These are phyloP conservation scores for Penicillium sp. DNA, from an alignment of 2,329 filamentous ascomycete genomes.

Conservation along the genomic window DNA sequence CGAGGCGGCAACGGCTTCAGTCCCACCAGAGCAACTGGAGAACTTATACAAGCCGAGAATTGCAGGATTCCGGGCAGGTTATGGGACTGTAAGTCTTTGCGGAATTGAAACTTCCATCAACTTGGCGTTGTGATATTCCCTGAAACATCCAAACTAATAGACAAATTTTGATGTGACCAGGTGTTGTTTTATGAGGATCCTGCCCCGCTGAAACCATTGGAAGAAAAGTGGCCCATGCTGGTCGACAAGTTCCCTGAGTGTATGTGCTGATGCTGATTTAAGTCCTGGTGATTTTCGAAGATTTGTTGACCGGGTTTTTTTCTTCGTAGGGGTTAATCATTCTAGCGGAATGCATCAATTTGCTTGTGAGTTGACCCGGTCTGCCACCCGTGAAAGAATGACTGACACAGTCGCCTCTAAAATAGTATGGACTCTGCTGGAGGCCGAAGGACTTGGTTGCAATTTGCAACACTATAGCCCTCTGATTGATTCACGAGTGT, in stretches of 20 bases:
- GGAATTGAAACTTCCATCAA: no score
- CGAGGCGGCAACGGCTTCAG: constrained; percentile 52
- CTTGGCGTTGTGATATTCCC: not conserved
- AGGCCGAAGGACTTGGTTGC: constrained; percentile 71
- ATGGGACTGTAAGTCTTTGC: constrained; percentile 59
- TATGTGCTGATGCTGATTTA: not conserved
- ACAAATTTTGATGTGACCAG: not conserved
- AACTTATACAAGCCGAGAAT: constrained; percentile 19
- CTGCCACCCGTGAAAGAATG: not conserved
- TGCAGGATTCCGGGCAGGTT: constrained; percentile 60
- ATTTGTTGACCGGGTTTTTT: not conserved
- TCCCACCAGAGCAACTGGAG: constrained; percentile 51
- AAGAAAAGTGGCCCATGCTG: not conserved
- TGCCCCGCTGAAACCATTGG: not conserved
- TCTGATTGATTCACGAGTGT: constrained; percentile 66
- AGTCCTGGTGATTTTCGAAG: not conserved
- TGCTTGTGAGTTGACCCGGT: constrained; percentile 30
- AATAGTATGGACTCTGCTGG: constrained; percentile 62
- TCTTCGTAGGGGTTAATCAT: constrained; percentile 55
- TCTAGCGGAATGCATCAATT: constrained; percentile 71
- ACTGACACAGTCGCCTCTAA: not conserved
- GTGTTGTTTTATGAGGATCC: constrained; percentile 77
- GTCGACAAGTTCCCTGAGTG: constrained; percentile 1
- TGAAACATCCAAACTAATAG: no score
- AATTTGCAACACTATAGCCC: constrained; percentile 90